These are phyloP conservation scores for Entomophthora muscae DNA, from an alignment of 371 early-diverging fungal genomes.

Conservation along the genomic window DNA sequence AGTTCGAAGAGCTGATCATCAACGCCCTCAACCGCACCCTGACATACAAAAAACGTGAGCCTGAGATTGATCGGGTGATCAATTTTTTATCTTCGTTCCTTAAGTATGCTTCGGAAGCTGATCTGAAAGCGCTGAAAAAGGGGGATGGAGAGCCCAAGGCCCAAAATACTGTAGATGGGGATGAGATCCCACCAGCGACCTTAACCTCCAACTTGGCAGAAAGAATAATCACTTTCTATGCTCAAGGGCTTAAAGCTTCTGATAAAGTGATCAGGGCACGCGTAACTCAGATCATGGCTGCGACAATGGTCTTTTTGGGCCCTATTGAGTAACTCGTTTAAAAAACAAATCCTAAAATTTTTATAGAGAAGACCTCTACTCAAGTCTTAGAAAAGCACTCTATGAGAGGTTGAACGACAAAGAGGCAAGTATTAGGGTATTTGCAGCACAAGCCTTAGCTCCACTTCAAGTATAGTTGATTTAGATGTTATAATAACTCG, in stretches of 20 bases:
- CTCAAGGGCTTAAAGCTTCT: slow-evolving; percentile 54
- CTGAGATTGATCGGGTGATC: neutral
- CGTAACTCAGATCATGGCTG: slow-evolving; percentile 59
- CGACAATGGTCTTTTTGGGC: slow-evolving; percentile 49
- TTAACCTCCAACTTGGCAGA: slow-evolving; percentile 14
- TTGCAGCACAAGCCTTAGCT: slow-evolving; percentile 62
- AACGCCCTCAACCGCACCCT: neutral
- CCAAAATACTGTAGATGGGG: neutral
- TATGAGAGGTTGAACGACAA: slow-evolving; percentile 60
- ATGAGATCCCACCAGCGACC: neutral
- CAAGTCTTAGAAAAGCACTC: slow-evolving; percentile 37
- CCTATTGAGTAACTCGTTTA: slow-evolving; percentile 46
- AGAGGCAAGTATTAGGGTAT: slow-evolving; percentile 57
- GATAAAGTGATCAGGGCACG: slow-evolving; percentile 57
- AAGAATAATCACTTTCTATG: slow-evolving; percentile 37
- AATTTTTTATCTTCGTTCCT: neutral
- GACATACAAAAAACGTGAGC: neutral
- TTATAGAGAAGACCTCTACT: slow-evolving; percentile 43
- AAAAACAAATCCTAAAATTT: neutral
- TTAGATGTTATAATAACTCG: no score
- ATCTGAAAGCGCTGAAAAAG: neutral
- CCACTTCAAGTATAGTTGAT: slow-evolving; percentile 42
- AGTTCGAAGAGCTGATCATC: neutral
- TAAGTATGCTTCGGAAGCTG: neutral
- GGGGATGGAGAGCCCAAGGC: neutral